Evolutionary conservation across 495 filamentous ascomycete genomes (phyloP).

Genomic region (Neurospora sp.): DNA sequence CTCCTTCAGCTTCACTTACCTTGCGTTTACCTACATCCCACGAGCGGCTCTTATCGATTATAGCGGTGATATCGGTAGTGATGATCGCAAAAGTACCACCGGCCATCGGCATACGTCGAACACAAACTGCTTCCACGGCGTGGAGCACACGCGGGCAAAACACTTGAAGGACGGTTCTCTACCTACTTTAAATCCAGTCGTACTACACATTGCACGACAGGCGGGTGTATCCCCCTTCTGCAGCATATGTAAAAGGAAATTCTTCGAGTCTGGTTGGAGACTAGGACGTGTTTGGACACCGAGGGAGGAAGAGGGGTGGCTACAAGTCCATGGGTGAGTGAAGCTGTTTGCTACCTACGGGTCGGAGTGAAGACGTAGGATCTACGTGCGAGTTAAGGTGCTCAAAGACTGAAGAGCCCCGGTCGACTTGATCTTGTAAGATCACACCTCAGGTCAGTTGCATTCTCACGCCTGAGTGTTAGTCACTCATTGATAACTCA

Average conservation of each 20-base stretch:
- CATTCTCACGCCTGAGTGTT: no score
- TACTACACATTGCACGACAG: not conserved
- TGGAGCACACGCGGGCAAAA: not conserved
- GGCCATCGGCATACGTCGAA: not conserved
- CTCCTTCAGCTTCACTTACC: no score
- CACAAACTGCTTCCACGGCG: not conserved
- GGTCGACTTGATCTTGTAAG: no score
- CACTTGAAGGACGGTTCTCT: not conserved
- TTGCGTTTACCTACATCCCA: no score
- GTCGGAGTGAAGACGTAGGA: no score
- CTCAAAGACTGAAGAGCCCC: no score
- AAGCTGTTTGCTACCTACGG: no score
- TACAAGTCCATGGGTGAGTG: no score
- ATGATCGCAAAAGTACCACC: not conserved
- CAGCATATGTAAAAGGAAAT: not conserved
- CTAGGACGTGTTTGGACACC: not conserved
- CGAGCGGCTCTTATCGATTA: no score
- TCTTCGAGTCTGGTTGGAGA: not conserved
- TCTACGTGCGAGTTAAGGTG: no score
- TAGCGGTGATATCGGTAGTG: not conserved
- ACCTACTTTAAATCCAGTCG: not conserved
- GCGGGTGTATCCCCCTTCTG: not conserved
- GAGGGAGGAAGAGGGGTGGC: not conserved
- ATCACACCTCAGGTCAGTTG: no score
- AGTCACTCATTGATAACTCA: no score